Evolutionary conservation across 441 rosid species (phyloP).

Genomic region (Pelargonium hybrid): DNA sequence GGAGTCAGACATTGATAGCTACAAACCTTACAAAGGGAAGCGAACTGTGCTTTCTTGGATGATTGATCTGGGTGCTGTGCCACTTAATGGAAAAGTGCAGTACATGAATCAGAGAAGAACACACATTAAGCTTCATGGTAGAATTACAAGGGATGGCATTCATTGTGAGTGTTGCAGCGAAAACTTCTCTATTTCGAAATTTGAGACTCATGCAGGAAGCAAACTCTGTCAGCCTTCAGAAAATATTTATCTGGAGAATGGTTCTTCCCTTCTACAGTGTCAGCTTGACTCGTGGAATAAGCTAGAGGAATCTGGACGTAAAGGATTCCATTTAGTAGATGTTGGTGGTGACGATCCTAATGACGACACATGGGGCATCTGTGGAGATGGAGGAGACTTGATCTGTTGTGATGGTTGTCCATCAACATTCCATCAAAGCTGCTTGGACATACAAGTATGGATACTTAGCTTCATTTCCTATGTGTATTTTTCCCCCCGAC

Average conservation of each 20-base stretch:
- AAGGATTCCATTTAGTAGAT: constrained; percentile 58
- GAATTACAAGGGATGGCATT: constrained; percentile 55
- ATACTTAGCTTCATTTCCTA: neutral
- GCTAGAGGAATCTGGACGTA: constrained; percentile 40
- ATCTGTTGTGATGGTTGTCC: constrained; percentile 95
- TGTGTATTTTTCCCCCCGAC: too few relatives aligned
- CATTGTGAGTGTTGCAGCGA: constrained; percentile 64
- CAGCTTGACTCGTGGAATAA: constrained; percentile 62
- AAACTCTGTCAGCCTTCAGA: constrained; percentile 35
- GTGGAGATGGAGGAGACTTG: constrained; percentile 97
- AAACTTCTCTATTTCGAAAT: constrained; percentile 38
- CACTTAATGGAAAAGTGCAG: constrained; percentile 49
- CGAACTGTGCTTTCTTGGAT: constrained; percentile 76
- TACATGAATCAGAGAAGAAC: constrained; percentile 32
- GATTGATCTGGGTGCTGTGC: constrained; percentile 59
- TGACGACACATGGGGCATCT: constrained; percentile 91
- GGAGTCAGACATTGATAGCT: constrained; percentile 36
- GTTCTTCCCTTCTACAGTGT: constrained; percentile 60
- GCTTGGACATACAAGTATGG: constrained; percentile 69
- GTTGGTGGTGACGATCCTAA: constrained; percentile 65
- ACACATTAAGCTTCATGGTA: constrained; percentile 33
- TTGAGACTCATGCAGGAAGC: constrained; percentile 65
- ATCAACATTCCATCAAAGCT: constrained; percentile 86
- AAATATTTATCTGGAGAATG: constrained; percentile 59
- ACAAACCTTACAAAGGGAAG: constrained; percentile 61